Conservation (phyloP, 805 yeast genomes). For the Ogataea sp. region DNA sequence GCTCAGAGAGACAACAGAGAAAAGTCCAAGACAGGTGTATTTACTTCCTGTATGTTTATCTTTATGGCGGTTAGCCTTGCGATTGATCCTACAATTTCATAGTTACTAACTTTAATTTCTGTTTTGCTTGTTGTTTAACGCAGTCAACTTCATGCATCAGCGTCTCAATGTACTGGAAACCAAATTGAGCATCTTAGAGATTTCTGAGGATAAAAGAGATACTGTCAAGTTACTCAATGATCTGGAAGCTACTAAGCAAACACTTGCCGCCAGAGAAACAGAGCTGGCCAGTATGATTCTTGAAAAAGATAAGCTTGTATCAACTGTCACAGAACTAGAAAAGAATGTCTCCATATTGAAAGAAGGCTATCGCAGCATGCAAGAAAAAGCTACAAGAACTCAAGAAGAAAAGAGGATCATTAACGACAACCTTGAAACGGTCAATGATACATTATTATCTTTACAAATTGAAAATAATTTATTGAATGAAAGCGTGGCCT, state of each 20-base stretch:
- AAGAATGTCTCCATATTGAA: slow-evolving; percentile 11
- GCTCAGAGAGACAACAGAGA: slow-evolving; percentile 11
- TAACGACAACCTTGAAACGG: slow-evolving; percentile 36
- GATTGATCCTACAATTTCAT: background rate
- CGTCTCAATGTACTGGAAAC: slow-evolving; percentile 7
- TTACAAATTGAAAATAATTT: slow-evolving; percentile 43
- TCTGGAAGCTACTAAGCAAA: slow-evolving; percentile 3
- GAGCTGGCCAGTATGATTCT: slow-evolving; percentile 5
- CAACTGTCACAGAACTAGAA: slow-evolving; percentile 7
- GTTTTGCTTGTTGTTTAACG: no score
- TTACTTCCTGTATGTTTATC: slow-evolving; percentile 14
- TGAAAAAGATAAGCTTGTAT: slow-evolving; percentile 4
- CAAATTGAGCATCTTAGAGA: slow-evolving; percentile 8
- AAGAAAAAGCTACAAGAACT: slow-evolving; percentile 10
- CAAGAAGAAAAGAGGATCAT: slow-evolving; percentile 28
- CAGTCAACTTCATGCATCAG: slow-evolving; percentile 10
- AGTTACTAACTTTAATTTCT: background rate
- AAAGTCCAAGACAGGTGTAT: slow-evolving; percentile 5
- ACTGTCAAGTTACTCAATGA: slow-evolving; percentile 7
- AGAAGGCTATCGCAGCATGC: slow-evolving; percentile 17
- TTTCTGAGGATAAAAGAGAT: slow-evolving; percentile 10
- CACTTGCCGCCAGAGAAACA: slow-evolving; percentile 2
- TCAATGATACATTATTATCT: slow-evolving; percentile 43
- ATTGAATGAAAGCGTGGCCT: slow-evolving; percentile 23
- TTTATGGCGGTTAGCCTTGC: no score